Evolutionary conservation across 176 grass and related monocot genomes (phyloP), one percentile per base, ranked within the genome.

Genomic region (Aegilops longissima): DNA sequence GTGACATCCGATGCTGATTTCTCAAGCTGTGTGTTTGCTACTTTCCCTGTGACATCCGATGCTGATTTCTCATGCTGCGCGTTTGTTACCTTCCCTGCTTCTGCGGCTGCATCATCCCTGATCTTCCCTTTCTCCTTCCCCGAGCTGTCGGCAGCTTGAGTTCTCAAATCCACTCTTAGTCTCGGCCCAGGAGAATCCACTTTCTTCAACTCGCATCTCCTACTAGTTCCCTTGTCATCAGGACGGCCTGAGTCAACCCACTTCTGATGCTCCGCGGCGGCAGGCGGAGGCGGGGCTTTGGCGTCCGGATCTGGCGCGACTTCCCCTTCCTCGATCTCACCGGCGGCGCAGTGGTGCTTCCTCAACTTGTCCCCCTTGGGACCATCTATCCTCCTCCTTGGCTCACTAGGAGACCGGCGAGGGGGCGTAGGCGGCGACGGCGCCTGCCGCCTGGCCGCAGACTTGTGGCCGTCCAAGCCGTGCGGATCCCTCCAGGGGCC

Each of bases 281-380:
- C 70, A 77, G 63, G 51, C 16, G 49, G 49, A 54, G 83, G 66
- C 78, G 85, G 77, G 52, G 58, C 76, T 65, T 92, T 92, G 49
- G 78, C 12, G 54, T 86, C 82, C 9, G 76, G 90, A 83, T 96
- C 94, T 35, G 88, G 92, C 9, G 95, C 85, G 12, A 99, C 82
- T 85, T 99, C 94, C 68, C 97, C 97, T 90, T 99, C 97, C 88
- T 99, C 97, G 85, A 96, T 94, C 79, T 99, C 97, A 10, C 44
- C 67, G 17, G 29, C 24, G 35, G 77, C 73, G 16, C 63, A 83
- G 36, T 25, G 92, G 66, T 85, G 87, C 85, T 86, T 93, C 82
- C 61, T 85, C 18, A 4, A 4, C 73, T 77, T 93, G 2, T 89
- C 86, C 30, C 56, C 51, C 84, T 94, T 92, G 51, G 30, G 52